These are phyloP conservation scores for Populus trichocarpa DNA, from an alignment of 441 rosid species.

Conservation along the genomic window DNA sequence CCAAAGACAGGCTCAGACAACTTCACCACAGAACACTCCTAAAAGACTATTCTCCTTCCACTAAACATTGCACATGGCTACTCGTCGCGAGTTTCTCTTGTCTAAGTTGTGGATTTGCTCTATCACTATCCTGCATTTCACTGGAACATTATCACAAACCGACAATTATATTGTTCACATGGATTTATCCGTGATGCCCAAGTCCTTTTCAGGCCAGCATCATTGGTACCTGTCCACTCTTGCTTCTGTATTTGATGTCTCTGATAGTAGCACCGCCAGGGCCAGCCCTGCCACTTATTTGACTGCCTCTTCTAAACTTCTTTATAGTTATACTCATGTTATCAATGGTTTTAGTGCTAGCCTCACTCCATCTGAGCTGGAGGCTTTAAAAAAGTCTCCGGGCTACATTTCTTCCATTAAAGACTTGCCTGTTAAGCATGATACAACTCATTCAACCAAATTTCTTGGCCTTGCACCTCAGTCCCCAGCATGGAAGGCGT, in stretches of 20 bases:
- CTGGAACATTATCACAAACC: constrained; percentile 2
- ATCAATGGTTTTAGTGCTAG: constrained; percentile 54
- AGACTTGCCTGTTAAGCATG: constrained; percentile 37
- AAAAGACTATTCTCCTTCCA: not conserved
- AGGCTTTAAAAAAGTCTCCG: constrained; percentile 35
- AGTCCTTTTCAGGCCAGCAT: constrained; percentile 11
- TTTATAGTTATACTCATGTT: constrained; percentile 45
- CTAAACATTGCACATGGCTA: not conserved
- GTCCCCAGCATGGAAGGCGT: constrained; percentile 39
- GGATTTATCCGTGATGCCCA: constrained; percentile 19
- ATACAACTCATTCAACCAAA: constrained; percentile 63
- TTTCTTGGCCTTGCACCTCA: constrained; percentile 54
- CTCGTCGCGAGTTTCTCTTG: not conserved
- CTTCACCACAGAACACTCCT: not conserved
- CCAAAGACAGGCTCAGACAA: not conserved
- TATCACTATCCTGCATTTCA: not conserved
- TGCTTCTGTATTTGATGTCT: constrained; percentile 21
- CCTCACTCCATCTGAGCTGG: constrained; percentile 41
- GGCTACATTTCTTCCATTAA: constrained; percentile 41
- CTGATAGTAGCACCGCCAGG: not conserved
- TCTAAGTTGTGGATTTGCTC: not conserved
- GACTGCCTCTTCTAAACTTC: constrained; percentile 26
- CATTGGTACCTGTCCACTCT: constrained; percentile 19
- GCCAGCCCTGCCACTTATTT: not conserved
- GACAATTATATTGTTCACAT: constrained; percentile 16